Evolutionary conservation across 208 protist species (phyloP), one percentile per base, ranked within the genome.

Genomic region (Acanthamoeba triangularis): DNA sequence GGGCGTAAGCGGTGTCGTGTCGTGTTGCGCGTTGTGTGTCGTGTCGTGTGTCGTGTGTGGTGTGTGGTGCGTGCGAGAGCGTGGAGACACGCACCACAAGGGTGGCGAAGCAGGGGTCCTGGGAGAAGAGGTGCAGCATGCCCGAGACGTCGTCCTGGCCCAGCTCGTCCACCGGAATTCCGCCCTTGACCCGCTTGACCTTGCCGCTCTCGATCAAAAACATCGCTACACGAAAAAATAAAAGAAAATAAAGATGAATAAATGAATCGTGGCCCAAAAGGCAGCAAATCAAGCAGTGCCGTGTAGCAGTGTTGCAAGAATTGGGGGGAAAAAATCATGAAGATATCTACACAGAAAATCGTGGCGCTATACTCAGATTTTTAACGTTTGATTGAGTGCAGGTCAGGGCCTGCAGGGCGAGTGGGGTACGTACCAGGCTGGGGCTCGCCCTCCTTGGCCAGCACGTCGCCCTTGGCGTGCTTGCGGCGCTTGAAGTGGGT

Each of bases 371-470:
- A n/a, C n/a, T n/a, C n/a, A n/a, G n/a, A n/a, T n/a, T n/a, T n/a
- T n/a, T n/a, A n/a, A n/a, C n/a, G n/a, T n/a, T n/a, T n/a, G n/a
- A n/a, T n/a, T 72, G 65, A 72, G 65, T 72, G 65, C 30, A 37
- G 14, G 2, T 87, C 5, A 84, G 18, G 23, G 20, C 30, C 41
- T 84, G 35, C 28, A 90, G 80, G 44, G 3, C 56, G 28, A 11
- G 28, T 11, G 33, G 1, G 82, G 49, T 54, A 28, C 20, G 49
- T 44, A 90, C 84, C 84, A 20, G 88, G 88, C 41, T 94, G 88
- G 47, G 88, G 88, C 61, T 94, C 88, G 44, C 88, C 88, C 65
- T 94, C 88, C 88, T 94, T 94, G 67, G 44, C 35, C 30, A 94
- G 49, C 14, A 94, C 49, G 88, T 94, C 63, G 37, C 61, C 88